A percentile compares a stretch with the other conserved stretches of the same genome.
phyloP scores from a whole-genome alignment of 2,329 filamentous ascomycete genomes.

The Dothiorella sarmentorum region DNA sequence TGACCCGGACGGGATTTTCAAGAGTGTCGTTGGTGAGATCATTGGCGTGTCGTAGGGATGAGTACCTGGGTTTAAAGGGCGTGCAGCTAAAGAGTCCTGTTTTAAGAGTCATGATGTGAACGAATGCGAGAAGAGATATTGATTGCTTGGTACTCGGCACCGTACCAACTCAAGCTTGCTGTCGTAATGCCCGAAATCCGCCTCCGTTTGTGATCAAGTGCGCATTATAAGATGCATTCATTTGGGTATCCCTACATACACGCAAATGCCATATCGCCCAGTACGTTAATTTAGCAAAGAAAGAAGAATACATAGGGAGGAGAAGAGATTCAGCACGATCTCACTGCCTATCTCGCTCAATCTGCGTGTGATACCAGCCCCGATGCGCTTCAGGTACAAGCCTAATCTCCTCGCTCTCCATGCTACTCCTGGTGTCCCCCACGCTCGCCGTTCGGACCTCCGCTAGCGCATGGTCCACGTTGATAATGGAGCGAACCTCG shows the following conservation, averaged over 20 bases:
- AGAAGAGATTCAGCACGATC: neutral
- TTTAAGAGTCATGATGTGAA: too few species aligned
- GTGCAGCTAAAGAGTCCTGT: neutral
- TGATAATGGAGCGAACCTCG: neutral
- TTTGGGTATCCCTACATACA: neutral
- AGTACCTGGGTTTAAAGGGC: neutral
- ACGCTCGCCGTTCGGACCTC: neutral
- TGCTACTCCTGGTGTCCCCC: neutral
- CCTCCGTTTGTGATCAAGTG: too few species aligned
- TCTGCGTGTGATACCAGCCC: neutral
- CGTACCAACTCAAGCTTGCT: too few species aligned
- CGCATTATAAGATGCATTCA: neutral
- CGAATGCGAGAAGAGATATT: neutral
- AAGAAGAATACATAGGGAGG: neutral
- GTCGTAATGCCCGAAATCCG: too few species aligned
- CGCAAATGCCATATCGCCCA: neutral
- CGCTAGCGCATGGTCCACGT: neutral
- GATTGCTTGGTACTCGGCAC: too few species aligned
- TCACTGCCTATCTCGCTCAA: neutral
- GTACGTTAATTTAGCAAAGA: neutral
- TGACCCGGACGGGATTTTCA: conserved; percentile 48
- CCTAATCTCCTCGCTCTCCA: neutral
- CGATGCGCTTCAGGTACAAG: neutral
- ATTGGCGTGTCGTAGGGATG: conserved; percentile 35
- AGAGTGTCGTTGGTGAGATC: conserved; percentile 49